phyloP scores from a whole-genome alignment of 2,329 filamentous ascomycete genomes.

The Hypoxylon sp. region DNA sequence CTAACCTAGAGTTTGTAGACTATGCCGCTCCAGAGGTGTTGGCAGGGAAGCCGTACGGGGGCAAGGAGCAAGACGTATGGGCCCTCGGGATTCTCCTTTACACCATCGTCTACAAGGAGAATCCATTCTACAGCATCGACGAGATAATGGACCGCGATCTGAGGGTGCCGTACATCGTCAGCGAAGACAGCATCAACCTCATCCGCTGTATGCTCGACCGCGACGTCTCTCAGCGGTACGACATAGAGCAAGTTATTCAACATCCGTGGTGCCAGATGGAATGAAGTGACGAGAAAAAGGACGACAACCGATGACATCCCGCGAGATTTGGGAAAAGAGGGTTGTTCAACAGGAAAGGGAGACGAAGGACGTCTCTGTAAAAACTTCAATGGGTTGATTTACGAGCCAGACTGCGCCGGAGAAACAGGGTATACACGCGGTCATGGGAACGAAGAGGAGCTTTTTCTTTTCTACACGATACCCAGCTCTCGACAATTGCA shows the following conservation, averaged over 20 bases:
- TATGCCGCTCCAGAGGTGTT: conserved; percentile 98
- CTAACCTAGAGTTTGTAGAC: conserved; percentile 62
- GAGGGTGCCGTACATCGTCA: conserved; percentile 85
- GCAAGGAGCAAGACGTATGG: conserved; percentile 98
- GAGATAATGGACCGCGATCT: conserved; percentile 99
- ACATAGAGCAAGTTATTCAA: conserved; percentile 86
- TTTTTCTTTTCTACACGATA: conserved; percentile 29
- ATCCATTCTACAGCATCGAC: conserved; percentile 98
- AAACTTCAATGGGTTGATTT: conserved; percentile 20
- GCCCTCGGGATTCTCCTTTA: conserved; percentile 95
- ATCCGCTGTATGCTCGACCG: conserved; percentile 92
- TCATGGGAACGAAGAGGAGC: conserved; percentile 25
- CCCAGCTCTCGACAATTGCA: conserved; percentile 25
- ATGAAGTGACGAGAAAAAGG: conserved; percentile 18
- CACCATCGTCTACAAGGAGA: conserved; percentile 99
- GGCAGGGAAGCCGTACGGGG: conserved; percentile 87
- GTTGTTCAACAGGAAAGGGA: background rate
- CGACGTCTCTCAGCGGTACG: conserved; percentile 81
- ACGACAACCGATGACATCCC: background rate
- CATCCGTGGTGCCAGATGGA: conserved; percentile 78
- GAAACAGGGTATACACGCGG: conserved; percentile 15
- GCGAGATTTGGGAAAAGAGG: conserved; percentile 1
- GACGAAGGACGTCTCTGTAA: conserved; percentile 11
- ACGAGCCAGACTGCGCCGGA: conserved; percentile 24
- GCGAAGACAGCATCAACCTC: conserved; percentile 91